Evolutionary conservation across 2,329 filamentous ascomycete genomes (phyloP), one percentile per base, ranked within the genome.

Genomic region (Fonsecaea pedrosoi): DNA sequence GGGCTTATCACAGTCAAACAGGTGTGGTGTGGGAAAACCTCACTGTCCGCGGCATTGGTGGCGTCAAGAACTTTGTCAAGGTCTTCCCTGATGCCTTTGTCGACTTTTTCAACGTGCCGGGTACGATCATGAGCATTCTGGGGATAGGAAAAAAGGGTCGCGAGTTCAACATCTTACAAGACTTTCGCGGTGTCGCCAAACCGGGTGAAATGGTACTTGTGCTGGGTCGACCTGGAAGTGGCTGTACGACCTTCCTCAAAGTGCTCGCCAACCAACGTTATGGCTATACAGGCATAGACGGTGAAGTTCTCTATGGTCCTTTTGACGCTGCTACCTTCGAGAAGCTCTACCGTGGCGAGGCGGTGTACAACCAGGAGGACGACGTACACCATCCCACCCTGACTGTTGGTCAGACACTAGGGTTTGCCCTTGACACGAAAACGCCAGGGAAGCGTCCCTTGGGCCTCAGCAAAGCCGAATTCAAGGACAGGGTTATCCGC

Each of bases 191-290:
- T 37, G 84, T 91, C 0, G 87, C 88, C 64, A 88, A 89, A 70
- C 91, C 92, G 0, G 94, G 93, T 0, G 93, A 97, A 82, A 96
- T 97, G 92, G 86, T 94, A 0, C 82, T 96, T 1, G 92, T 96
- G 0, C 82, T 96, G 6, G 92, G 92, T 25, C 86, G 89, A 69
- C 92, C 92, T 0, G 92, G 92, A 0, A 89, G 86, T 0, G 89
- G 89, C 32, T 91, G 89, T 75, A 89, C 88, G 0, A 89, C 89
- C 0, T 90, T 91, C 71, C 82, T 91, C 62, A 90, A 89, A 77
- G 82, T 86, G 0, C 89, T 91, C 65, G 84, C 88, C 15, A 91
- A 91, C 74, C 88, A 90, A 75, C 84, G 86, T 18, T 85, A 82
- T 70, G 86, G 86, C 4, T 89, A 87, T 71, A 87, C 85, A n/a